phyloP scores from a whole-genome alignment of 345 rosid species.

The Salix exigua region DNA sequence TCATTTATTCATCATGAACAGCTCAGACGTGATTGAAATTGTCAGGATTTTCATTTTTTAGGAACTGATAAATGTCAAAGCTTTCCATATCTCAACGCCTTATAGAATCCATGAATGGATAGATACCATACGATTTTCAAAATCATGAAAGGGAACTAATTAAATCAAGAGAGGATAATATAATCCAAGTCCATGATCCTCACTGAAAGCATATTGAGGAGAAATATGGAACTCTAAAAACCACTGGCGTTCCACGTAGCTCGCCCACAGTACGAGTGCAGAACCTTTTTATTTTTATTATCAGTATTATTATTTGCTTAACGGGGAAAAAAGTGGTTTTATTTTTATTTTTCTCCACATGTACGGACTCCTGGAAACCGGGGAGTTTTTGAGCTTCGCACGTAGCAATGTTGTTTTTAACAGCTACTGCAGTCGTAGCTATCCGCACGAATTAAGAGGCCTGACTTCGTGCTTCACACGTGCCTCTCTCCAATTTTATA shows the following conservation, averaged over 20 bases:
- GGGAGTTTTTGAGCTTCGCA: neutral
- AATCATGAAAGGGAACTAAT: neutral
- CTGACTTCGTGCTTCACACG: constrained; percentile 23
- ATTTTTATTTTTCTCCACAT: neutral
- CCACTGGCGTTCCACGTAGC: constrained; percentile 7
- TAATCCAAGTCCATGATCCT: neutral
- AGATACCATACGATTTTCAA: neutral
- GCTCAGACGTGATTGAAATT: neutral
- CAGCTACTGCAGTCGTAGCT: neutral
- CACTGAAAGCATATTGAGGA: neutral
- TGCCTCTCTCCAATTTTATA: constrained; percentile 8
- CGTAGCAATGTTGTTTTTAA: neutral
- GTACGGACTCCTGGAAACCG: constrained; percentile 32
- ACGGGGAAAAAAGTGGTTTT: neutral
- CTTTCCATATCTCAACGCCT: neutral
- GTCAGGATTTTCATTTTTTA: neutral
- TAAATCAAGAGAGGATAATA: neutral
- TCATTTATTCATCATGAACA: neutral
- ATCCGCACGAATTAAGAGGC: neutral
- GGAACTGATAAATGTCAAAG: neutral
- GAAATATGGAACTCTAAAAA: neutral
- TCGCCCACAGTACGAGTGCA: constrained; percentile 3
- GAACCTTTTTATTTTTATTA: neutral
- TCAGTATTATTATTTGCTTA: too few species aligned
- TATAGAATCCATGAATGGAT: neutral